A percentile compares a stretch with the other conserved stretches of the same genome.
phyloP scores from a whole-genome alignment of 2,329 filamentous ascomycete genomes.

The Claviceps arundinis region DNA sequence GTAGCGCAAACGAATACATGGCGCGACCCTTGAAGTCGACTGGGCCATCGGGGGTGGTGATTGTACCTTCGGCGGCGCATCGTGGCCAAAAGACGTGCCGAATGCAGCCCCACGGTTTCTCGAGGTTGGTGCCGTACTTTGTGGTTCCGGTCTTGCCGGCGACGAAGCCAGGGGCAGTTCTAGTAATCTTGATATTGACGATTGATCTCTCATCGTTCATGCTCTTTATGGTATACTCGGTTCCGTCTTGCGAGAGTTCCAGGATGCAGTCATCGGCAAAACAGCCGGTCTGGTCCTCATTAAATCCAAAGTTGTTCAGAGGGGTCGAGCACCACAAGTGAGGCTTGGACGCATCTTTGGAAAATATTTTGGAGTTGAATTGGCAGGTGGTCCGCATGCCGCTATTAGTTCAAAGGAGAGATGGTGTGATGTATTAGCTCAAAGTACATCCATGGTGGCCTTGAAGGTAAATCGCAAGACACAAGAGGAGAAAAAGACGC shows the following conservation, averaged over 20 bases:
- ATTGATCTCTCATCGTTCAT: constrained; percentile 67
- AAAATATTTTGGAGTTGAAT: constrained; percentile 91
- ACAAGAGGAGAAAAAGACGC: neutral
- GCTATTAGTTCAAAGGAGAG: constrained; percentile 31
- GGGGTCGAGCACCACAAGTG: constrained; percentile 76
- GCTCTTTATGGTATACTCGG: constrained; percentile 78
- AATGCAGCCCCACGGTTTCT: constrained; percentile 84
- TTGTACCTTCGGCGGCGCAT: constrained; percentile 66
- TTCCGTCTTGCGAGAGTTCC: constrained; percentile 75
- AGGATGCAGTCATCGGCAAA: constrained; percentile 76
- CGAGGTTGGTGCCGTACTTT: constrained; percentile 73
- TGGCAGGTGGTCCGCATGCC: constrained; percentile 83
- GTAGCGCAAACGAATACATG: constrained; percentile 72
- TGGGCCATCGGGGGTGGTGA: constrained; percentile 69
- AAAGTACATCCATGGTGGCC: neutral
- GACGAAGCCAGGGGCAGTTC: constrained; percentile 66
- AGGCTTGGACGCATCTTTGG: constrained; percentile 55
- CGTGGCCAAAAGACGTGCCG: constrained; percentile 91
- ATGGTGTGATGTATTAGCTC: neutral
- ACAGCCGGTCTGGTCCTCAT: constrained; percentile 69
- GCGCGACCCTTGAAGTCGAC: constrained; percentile 72
- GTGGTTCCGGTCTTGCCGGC: constrained; percentile 74
- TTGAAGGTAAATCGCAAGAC: neutral
- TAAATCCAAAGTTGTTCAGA: constrained; percentile 69
- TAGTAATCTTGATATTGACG: constrained; percentile 75